Percentiles rank a stretch among this genome's conserved stretches.
Evolutionary conservation across 148 eudicot species (phyloP).

Genomic region (Vaccinium myrtillus): DNA sequence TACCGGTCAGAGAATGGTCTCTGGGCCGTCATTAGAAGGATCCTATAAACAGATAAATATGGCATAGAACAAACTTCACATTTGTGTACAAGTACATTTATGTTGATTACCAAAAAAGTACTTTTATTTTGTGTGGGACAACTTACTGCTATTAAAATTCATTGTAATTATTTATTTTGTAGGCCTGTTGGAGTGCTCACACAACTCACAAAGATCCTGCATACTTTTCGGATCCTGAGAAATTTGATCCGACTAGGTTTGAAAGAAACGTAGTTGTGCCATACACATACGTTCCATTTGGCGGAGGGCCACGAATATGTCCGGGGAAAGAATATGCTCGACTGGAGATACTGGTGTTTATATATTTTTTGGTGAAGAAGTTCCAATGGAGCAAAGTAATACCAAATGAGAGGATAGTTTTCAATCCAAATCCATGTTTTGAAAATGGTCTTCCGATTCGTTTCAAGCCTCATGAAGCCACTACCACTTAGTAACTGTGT

Average conservation of each 20-base stretch:
- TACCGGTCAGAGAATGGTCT: too few species aligned
- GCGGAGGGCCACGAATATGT: slow-evolving; percentile 33
- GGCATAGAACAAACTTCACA: too few species aligned
- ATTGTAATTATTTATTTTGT: background rate
- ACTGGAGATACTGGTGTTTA: slow-evolving; percentile 23
- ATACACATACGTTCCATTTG: slow-evolving; percentile 26
- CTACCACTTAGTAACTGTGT: background rate
- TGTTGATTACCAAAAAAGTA: too few species aligned
- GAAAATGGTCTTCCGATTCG: slow-evolving; percentile 27
- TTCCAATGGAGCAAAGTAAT: slow-evolving; percentile 27
- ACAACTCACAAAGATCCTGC: slow-evolving; percentile 23
- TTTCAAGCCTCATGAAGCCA: background rate
- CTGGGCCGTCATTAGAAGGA: too few species aligned
- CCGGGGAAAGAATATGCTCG: slow-evolving; percentile 26
- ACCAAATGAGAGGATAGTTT: slow-evolving; percentile 18
- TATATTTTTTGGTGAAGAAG: slow-evolving; percentile 20
- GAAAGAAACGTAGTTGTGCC: slow-evolving; percentile 28
- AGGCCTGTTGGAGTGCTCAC: slow-evolving; percentile 21
- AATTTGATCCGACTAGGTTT: slow-evolving; percentile 30
- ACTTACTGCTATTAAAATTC: background rate
- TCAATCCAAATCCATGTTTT: slow-evolving; percentile 20
- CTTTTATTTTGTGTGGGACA: background rate
- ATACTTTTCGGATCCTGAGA: slow-evolving; percentile 27
- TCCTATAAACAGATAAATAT: too few species aligned
- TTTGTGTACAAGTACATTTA: too few species aligned